Evolutionary conservation across 495 filamentous ascomycete species (phyloP), one percentile per base, ranked within the genome.

Genomic region (Aspergillus sclerotiicarbonarius): DNA sequence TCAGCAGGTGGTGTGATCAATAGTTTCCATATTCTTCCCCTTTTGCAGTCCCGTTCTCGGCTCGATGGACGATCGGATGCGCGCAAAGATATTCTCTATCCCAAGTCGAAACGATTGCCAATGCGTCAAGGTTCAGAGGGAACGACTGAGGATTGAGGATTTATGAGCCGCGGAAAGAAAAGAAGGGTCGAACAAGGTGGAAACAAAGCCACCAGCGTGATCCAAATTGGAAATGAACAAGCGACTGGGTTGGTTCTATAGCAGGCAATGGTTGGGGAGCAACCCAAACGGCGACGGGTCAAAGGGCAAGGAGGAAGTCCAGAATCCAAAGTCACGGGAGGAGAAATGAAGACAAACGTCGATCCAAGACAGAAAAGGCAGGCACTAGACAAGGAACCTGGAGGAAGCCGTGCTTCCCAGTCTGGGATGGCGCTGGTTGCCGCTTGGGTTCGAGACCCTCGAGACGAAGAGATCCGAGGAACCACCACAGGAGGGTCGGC

Each of bases 171-270:
- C 15, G 3, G 25, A 25, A 50, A 49, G 46, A 29, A 12, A 30
- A 30, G 1, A n/a, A 30, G 46, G 19, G 12, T 37, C 4, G 50
- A 62, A 64, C 63, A 57, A 58, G 15, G 37, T 32, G 37, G 32
- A 62, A 16, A 20, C 35, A 59, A 47, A 43, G 35, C 57, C 51
- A 62, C 57, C 15, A 19, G 20, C 15, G 62, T 56, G 56, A 54
- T 62, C 35, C 37, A 62, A 54, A 62, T 54, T 33, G 32, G 56
- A 58, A 62, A 21, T 32, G 43, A 56, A 76, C 71, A 72, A 75
- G 53, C 71, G 72, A 67, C 65, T 63, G 61, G 10, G 30, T 63
- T 62, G 10, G 30, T 53, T 56, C 35, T 52, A 54, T 50, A 54
- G 44, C 39, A 48, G 51, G 16, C 51, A 53, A 59, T 52, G 48